Evolutionary conservation across 495 filamentous ascomycete genomes (phyloP).

Genomic region (Usnea hakonensis): DNA sequence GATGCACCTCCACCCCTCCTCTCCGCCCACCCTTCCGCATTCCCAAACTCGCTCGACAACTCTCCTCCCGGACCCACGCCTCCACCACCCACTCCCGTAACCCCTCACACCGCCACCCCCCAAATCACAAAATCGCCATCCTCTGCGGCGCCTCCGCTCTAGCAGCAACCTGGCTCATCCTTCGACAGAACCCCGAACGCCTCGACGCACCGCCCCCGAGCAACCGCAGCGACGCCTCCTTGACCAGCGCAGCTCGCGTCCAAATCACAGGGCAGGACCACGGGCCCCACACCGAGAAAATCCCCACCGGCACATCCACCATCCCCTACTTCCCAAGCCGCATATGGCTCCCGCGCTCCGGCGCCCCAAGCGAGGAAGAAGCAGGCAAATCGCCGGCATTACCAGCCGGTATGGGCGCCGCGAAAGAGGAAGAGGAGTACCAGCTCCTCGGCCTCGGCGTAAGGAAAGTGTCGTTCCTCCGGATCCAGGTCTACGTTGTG

Average conservation of each 20-base stretch:
- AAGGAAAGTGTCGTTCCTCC: conserved; percentile 78
- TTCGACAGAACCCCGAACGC: conserved; percentile 1
- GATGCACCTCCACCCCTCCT: background rate
- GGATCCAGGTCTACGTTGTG: conserved; percentile 91
- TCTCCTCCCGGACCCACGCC: conserved; percentile 2
- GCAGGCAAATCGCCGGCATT: conserved; percentile 24
- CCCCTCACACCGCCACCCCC: background rate
- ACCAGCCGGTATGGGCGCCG: conserved; percentile 34
- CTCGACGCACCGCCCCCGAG: conserved; percentile 19
- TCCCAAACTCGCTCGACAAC: background rate
- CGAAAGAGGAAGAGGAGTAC: conserved; percentile 58
- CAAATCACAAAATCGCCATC: conserved; percentile 6
- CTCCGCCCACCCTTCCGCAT: background rate
- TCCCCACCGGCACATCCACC: conserved; percentile 73
- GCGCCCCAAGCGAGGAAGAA: conserved; percentile 22
- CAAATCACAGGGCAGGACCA: conserved; percentile 21
- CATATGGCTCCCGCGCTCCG: conserved; percentile 50
- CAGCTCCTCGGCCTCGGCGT: conserved; percentile 80
- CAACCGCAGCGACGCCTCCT: conserved; percentile 3
- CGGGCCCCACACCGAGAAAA: conserved; percentile 57
- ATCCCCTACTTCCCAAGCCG: conserved; percentile 74
- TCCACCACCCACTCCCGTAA: background rate
- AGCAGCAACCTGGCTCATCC: conserved; percentile 2
- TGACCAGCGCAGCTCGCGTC: conserved; percentile 10
- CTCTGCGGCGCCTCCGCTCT: conserved; percentile 2